These are phyloP conservation scores for Emmonsiellopsis sp. DNA, from an alignment of 2,329 filamentous ascomycete genomes.

Conservation along the genomic window DNA sequence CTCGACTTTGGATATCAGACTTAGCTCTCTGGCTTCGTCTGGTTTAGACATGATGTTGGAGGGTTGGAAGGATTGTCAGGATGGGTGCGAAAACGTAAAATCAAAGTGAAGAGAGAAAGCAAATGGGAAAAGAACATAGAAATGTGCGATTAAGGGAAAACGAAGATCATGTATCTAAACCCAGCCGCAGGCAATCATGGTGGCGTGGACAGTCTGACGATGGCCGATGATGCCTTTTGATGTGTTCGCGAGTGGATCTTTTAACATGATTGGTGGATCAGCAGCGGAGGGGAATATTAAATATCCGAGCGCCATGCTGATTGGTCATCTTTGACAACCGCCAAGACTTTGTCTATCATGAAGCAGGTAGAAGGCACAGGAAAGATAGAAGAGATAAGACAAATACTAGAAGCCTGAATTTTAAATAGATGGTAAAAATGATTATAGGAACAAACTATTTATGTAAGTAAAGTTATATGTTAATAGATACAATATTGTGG, in stretches of 20 bases:
- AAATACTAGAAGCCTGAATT: no score
- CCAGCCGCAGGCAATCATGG: neutral
- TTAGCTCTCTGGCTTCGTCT: conserved; percentile 55
- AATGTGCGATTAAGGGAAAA: neutral
- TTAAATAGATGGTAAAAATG: no score
- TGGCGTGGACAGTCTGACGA: neutral
- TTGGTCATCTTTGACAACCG: neutral
- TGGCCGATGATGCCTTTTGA: neutral
- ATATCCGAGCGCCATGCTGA: neutral
- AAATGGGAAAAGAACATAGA: neutral
- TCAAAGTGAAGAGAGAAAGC: neutral
- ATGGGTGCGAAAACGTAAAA: neutral
- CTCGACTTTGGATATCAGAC: conserved; percentile 76
- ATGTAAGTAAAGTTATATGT: no score
- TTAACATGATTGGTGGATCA: neutral
- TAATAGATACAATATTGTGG: no score
- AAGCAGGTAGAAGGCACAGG: no score
- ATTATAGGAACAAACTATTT: no score
- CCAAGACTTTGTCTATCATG: neutral
- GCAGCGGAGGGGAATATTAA: neutral
- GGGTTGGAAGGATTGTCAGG: neutral
- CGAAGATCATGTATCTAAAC: neutral
- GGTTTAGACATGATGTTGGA: conserved; percentile 9
- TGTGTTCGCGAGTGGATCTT: neutral
- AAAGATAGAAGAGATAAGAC: no score